These are phyloP conservation scores for Cordyceps pruinosa DNA, from an alignment of 2,329 filamentous ascomycete genomes.

Conservation along the genomic window DNA sequence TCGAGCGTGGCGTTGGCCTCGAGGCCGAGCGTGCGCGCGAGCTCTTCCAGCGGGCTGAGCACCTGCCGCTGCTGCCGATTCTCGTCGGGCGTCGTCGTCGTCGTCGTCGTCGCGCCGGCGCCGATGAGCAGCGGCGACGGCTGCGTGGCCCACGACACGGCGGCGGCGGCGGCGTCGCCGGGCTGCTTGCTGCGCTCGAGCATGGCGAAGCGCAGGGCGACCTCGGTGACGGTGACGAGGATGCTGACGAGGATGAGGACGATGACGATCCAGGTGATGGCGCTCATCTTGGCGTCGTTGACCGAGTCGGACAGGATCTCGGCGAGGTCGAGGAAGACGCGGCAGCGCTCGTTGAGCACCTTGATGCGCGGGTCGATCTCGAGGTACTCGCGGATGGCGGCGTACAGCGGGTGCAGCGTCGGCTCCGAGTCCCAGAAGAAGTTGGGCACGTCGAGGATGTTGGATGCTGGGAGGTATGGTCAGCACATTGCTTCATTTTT, in stretches of 20 bases:
- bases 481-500: neutral
- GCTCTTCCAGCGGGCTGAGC: slow-evolving; percentile 27
- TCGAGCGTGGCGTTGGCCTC: slow-evolving; percentile 28
- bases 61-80: neutral
- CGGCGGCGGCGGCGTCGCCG: slow-evolving; percentile 4
- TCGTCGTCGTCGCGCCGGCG: no score
- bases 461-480: slow-evolving; percentile 57
- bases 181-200: slow-evolving; percentile 34
- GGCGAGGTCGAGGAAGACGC: slow-evolving; percentile 91
- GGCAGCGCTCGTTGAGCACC: slow-evolving; percentile 93
- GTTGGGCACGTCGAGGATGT: slow-evolving; percentile 91
- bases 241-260: slow-evolving; percentile 88
- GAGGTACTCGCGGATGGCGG: slow-evolving; percentile 90
- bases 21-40: slow-evolving; percentile 29
- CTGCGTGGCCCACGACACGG: neutral
- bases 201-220: slow-evolving; percentile 77
- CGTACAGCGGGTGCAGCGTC: slow-evolving; percentile 88
- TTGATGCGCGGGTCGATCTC: slow-evolving; percentile 95
- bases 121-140: neutral
- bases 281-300: slow-evolving; percentile 89
- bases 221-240: slow-evolving; percentile 82
- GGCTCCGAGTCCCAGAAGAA: slow-evolving; percentile 99
- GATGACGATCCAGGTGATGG: slow-evolving; percentile 97
- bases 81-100: neutral
- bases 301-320: slow-evolving; percentile 91